Evolutionary conservation across 192 early-diverging fungal species (phyloP).

Genomic region (Backusella tarrabulga): DNA sequence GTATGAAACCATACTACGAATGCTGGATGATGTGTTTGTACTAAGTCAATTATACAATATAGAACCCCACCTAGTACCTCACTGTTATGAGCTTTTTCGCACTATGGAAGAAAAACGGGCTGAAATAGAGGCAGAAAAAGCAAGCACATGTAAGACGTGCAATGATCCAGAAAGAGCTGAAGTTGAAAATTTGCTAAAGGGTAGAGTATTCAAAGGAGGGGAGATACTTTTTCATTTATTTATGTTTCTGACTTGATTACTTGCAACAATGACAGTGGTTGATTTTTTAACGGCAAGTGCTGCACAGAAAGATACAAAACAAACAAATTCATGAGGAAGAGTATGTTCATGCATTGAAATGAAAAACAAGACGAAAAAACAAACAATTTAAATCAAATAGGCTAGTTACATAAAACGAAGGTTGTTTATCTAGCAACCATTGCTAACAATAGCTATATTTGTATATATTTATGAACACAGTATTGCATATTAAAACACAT

Average conservation of each 20-base stretch:
- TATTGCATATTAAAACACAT: not conserved
- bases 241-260: not conserved
- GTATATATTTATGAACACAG: not conserved
- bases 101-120: not conserved
- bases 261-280: not conserved
- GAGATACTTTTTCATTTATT: not conserved
- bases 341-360: not conserved
- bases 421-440: not conserved
- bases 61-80: not conserved
- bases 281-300: not conserved
- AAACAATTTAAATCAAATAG: not conserved
- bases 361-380: not conserved
- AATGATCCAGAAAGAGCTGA: not conserved
- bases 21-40: not conserved
- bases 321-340: not conserved
- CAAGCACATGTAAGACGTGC: not conserved
- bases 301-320: not conserved
- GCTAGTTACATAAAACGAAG: not conserved
- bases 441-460: not conserved
- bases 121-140: not conserved
- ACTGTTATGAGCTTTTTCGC: not conserved
- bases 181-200: not conserved
- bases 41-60: not conserved
- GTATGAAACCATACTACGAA: not conserved
- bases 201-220: not conserved